Evolutionary conservation across 108 stramenopile genomes (phyloP), one percentile per base, ranked within the genome.

Genomic region (Aurantiochytrium sp.): DNA sequence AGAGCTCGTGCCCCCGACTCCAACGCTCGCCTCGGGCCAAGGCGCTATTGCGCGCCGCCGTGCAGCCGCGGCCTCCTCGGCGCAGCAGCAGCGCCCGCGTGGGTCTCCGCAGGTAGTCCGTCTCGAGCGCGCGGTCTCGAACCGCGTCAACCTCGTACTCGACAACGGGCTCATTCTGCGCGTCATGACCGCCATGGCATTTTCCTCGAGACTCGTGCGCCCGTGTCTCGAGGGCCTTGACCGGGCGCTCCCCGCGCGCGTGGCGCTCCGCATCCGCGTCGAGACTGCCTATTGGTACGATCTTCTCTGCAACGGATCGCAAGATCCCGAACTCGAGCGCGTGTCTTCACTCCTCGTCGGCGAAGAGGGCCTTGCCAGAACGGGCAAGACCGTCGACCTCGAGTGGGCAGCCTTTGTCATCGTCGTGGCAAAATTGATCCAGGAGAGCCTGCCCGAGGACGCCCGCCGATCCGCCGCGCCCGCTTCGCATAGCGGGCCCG

Each of bases 381-480:
- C 73, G 12, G 73, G 73, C 12, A 81, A 81, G 24, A 8, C 39
- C 8, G 73, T 41, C n/a, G 73, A 81, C 24, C 73, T 81, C 42
- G 73, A 81, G 24, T 81, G 73, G 73, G 73, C 73, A 6, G 73
- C 73, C 27, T 81, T 81, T 42, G 17, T 81, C 0, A 48, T 81
- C 12, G 73, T 81, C 45, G 24, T 81, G 0, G 73, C 73, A 27
- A 6, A 6, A 48, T 24, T 81, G 6, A 81, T 81, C n/a, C 73
- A 81, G 45, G 45, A 81, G 30, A 81, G 42, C 27, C 42, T 41
- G 27, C 39, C 45, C 12, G 42, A n/a, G 17, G 53, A 19, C 12
- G 19, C 17, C 17, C 53, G 53, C 19, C 12, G 53, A 54, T 12
- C 17, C 53, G 53, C 12, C 53, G 19, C 53, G 17, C 17, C 53